Evolutionary conservation across 2,329 filamentous ascomycete species (phyloP).

Genomic region (Fusarium sp.): DNA sequence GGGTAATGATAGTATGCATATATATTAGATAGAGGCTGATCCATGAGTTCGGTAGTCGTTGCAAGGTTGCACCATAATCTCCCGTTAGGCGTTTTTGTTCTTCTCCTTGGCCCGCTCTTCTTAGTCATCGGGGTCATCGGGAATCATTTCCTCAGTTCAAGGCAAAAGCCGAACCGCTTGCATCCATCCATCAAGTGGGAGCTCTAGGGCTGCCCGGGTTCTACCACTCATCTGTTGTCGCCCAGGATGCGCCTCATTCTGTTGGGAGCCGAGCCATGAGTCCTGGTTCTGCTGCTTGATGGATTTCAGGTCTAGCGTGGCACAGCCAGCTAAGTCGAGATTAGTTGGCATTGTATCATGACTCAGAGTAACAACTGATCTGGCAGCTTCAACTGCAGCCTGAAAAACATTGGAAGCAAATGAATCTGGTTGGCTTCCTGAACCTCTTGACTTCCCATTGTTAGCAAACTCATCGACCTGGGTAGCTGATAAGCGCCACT

Average conservation of each 20-base stretch:
- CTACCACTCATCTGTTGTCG: constrained; percentile 14
- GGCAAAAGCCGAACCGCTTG: constrained; percentile 24
- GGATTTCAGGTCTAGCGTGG: constrained; percentile 31
- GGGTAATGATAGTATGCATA: constrained; percentile 20
- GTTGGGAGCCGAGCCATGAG: constrained; percentile 17
- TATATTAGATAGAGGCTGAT: constrained; percentile 4
- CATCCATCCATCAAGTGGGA: constrained; percentile 34
- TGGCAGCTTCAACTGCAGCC: constrained; percentile 24
- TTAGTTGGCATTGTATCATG: constrained; percentile 22
- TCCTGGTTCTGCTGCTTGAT: constrained; percentile 27
- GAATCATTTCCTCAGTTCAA: constrained; percentile 19
- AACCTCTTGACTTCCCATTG: neutral
- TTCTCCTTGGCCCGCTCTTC: constrained; percentile 22
- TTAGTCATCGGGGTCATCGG: constrained; percentile 29
- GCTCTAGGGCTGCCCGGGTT: constrained; percentile 26
- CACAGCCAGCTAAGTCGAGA: constrained; percentile 33
- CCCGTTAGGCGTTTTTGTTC: constrained; percentile 10
- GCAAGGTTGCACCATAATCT: constrained; percentile 20
- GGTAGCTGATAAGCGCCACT: constrained; percentile 38
- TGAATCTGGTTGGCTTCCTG: constrained; percentile 2
- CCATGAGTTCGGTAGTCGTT: constrained; percentile 19
- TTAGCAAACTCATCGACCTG: constrained; percentile 3
- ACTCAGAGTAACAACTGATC: constrained; percentile 31
- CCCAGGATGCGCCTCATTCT: constrained; percentile 15
- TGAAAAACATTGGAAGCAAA: constrained; percentile 25